phyloP scores from a whole-genome alignment of 768 basidiomycete genomes.

The Lactarius sanguifluus region DNA sequence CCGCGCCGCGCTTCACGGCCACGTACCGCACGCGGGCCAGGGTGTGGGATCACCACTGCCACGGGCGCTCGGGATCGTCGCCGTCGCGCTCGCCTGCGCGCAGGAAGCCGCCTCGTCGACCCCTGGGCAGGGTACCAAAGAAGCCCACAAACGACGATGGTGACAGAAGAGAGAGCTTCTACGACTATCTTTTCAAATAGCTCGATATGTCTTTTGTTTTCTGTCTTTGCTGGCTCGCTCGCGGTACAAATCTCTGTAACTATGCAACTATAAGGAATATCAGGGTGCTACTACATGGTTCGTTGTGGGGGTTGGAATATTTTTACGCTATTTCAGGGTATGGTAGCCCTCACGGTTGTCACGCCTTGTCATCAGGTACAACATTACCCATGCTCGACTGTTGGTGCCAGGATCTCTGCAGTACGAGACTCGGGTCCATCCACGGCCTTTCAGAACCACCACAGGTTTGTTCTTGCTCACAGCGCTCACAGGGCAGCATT shows the following conservation, averaged over 20 bases:
- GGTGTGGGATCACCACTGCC: conserved; percentile 26
- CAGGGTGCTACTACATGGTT: background rate
- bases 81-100: conserved; percentile 57
- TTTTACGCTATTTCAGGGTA: background rate
- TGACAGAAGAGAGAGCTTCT: conserved; percentile 17
- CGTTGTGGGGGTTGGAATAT: background rate
- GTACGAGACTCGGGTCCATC: too few relatives aligned
- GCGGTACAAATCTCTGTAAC: background rate
- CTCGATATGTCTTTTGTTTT: background rate
- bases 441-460: background rate
- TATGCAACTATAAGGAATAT: background rate
- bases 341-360: background rate
- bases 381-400: too few relatives aligned
- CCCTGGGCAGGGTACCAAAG: conserved; percentile 26
- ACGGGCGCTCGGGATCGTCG: conserved; percentile 47
- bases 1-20: conserved; percentile 28
- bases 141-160: background rate
- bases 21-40: conserved; percentile 37
- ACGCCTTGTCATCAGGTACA: too few relatives aligned
- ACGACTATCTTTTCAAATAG: conserved; percentile 28
- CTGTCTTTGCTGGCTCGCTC: background rate
- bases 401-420: too few relatives aligned
- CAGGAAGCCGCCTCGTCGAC: conserved; percentile 30
- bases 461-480: background rate
- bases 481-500: background rate